A percentile compares a stretch with the other conserved stretches of the same genome.
These are phyloP conservation scores for Fraxinus quadrangulata DNA, from an alignment of 257 asterid genomes.

Conservation along the genomic window DNA sequence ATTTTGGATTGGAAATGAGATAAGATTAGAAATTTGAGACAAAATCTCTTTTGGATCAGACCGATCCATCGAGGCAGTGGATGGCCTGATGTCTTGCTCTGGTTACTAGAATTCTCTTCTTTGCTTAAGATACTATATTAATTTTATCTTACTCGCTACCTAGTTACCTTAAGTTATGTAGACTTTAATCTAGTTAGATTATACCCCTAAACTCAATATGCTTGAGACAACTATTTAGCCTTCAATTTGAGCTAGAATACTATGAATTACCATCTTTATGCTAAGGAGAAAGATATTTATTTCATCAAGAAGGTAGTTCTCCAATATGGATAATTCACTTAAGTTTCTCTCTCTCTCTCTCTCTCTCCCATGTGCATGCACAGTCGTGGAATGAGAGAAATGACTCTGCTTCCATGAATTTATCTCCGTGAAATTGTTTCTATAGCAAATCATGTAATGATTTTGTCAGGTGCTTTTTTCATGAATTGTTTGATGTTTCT, in stretches of 20 bases:
- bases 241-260: neutral
- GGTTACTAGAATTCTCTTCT: neutral
- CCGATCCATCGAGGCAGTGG: neutral
- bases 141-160: neutral
- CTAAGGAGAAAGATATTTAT: neutral
- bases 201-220: neutral
- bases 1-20: neutral
- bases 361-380: too few species aligned
- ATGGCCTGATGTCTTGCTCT: neutral
- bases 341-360: neutral
- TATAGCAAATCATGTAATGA: neutral
- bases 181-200: too few species aligned
- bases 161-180: neutral
- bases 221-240: neutral
- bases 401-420: neutral
- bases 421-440: neutral
- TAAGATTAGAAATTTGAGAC: neutral
- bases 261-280: neutral
- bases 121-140: neutral
- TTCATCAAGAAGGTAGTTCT: neutral
- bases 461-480: neutral
- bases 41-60: neutral
- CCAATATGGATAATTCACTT: neutral
- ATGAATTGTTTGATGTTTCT: slow-evolving; percentile 18
- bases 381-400: neutral